Base-by-base conservation (phyloP, 106 monocot species). In the Triglochin maritima region DNA sequence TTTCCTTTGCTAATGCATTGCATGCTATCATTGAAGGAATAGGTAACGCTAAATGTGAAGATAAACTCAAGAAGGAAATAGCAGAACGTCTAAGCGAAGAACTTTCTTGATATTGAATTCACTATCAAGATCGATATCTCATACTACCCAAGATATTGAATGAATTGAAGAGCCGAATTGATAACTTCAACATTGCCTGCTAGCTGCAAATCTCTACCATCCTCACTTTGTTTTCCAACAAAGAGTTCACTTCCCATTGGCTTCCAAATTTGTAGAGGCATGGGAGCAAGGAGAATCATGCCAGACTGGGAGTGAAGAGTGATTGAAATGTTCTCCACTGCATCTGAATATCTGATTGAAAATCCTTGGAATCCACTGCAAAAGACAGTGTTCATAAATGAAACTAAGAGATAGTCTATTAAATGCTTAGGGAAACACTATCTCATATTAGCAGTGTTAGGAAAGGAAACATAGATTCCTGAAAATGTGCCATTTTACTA, bases 131-230 rank as follows among this genome's bases (percentile, higher is more conserved):
- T 29, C 29, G 29, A 29, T 29, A 29, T 29, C 29, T 29, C 49
- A 29, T 57, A 71, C n/a, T 90, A 90, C 94, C 94, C 87, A 49
- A 83, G 71, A 87, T 95, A 90, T 61, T 87, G 83, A 56, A 95
- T 78, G 14, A 69, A 81, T 48, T 85, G 76, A 7, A 95, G 83
- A 54, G 85, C 90, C 71, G 50, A 74, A 64, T 90, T 95, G 48
- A 95, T 59, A 42, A 51, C 65, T 68, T 80, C 81, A 70, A 83
- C 72, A 67, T 71, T 56, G 17, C 94, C 94, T 47, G 53, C 44
- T 65, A 95, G 52, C 4, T 76, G 57, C 62, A 95, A 77, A 48
- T 85, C 87, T 58, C 77, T 84, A 55, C 74, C 78, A 7, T 44
- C 7, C 68, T 56, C 76, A 63, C 77, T 84, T 49, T 79, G 81